A percentile compares a stretch with the other conserved stretches of the same genome.
These are phyloP conservation scores for Capsicum chinense DNA, from an alignment of 257 asterid species.

Conservation along the genomic window DNA sequence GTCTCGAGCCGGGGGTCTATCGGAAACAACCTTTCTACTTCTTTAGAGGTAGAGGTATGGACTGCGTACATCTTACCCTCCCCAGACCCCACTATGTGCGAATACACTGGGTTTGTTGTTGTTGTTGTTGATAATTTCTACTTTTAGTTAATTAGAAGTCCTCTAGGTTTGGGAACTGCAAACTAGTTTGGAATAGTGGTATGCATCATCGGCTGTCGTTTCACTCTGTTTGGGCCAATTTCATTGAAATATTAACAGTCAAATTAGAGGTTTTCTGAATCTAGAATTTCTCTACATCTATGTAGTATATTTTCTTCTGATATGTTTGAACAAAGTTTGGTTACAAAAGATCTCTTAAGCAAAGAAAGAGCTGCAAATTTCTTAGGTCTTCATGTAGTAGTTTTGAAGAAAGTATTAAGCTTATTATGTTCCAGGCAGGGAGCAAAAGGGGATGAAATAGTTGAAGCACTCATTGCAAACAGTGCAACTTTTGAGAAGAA, in stretches of 20 bases:
- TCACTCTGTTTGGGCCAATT: not conserved
- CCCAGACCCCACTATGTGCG: no score
- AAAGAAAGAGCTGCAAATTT: not conserved
- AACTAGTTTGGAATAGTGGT: not conserved
- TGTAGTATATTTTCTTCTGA: not conserved
- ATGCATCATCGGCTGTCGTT: not conserved
- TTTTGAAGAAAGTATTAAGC: conserved; percentile 5
- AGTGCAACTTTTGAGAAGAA: conserved; percentile 94
- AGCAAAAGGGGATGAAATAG: conserved; percentile 76
- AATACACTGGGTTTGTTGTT: no score
- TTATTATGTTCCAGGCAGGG: conserved; percentile 65
- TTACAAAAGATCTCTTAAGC: no score
- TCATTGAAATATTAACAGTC: not conserved
- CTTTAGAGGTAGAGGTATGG: no score
- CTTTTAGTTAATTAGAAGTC: not conserved
- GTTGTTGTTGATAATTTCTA: not conserved
- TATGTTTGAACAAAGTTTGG: conserved; percentile 20
- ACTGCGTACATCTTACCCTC: no score
- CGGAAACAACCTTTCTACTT: no score
- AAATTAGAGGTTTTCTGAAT: not conserved
- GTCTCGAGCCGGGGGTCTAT: no score
- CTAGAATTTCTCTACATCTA: not conserved
- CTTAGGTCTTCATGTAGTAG: not conserved
- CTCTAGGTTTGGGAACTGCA: not conserved
- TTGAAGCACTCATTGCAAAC: conserved; percentile 88